Evolutionary conservation across 768 basidiomycete genomes (phyloP).

Genomic region (Tylopilus plumbeoviolaceoides): DNA sequence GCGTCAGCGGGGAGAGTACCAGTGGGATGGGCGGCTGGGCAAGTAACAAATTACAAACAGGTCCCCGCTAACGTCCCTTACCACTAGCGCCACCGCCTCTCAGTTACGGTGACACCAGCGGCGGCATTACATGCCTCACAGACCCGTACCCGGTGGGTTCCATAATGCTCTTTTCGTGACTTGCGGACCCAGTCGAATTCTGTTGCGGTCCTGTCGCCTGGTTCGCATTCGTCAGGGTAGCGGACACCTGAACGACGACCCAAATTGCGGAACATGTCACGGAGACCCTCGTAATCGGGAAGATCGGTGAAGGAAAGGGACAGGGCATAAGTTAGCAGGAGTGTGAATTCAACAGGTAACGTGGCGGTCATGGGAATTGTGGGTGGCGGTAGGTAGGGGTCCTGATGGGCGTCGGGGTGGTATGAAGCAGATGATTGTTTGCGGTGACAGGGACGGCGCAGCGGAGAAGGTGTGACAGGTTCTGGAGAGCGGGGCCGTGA

Average conservation of each 20-base stretch:
- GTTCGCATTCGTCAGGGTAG: slow-evolving; percentile 23
- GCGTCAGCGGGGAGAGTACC: background rate
- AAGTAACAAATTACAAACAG: slow-evolving; percentile 1
- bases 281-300: slow-evolving; percentile 82
- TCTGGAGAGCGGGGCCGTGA: slow-evolving; percentile 10
- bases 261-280: slow-evolving; percentile 64
- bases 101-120: slow-evolving; percentile 14
- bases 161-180: slow-evolving; percentile 26
- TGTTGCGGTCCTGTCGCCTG: slow-evolving; percentile 17
- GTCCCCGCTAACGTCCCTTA: background rate
- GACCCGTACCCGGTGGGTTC: slow-evolving; percentile 28
- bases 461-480: slow-evolving; percentile 18
- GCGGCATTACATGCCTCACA: slow-evolving; percentile 34
- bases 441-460: slow-evolving; percentile 15
- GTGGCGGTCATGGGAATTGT: slow-evolving; percentile 62
- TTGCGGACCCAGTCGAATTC: slow-evolving; percentile 47
- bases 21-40: background rate
- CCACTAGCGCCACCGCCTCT: slow-evolving; percentile 26
- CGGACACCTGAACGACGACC: slow-evolving; percentile 51
- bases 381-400: slow-evolving; percentile 9
- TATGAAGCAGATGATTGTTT: slow-evolving; percentile 17
- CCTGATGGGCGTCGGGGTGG: slow-evolving; percentile 13
- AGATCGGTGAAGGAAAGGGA: slow-evolving; percentile 84
- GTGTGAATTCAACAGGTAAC: slow-evolving; percentile 77
- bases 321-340: slow-evolving; percentile 74